These are phyloP conservation scores for Puya raimondii DNA, from an alignment of 176 grass and related monocot species.

Conservation along the genomic window DNA sequence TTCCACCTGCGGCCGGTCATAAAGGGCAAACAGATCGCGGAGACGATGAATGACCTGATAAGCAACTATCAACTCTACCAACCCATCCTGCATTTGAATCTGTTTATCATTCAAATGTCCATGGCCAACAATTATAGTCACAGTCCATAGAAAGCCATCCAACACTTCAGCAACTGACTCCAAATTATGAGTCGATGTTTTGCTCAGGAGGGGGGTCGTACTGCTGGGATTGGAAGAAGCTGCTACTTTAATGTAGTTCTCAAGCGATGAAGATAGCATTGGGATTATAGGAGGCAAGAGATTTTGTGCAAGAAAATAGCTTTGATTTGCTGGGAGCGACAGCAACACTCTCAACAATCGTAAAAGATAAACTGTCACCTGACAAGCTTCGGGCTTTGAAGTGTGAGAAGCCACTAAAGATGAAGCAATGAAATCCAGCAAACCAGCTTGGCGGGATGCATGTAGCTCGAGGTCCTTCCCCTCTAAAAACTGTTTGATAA, in stretches of 20 bases:
- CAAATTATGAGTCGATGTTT: constrained; percentile 64
- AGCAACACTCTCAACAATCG: constrained; percentile 60
- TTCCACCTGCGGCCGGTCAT: constrained; percentile 96
- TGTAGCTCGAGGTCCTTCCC: constrained; percentile 86
- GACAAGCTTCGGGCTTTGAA: constrained; percentile 92
- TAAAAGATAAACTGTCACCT: constrained; percentile 86
- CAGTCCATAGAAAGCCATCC: constrained; percentile 94
- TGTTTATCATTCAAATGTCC: constrained; percentile 55
- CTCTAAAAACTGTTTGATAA: constrained; percentile 75
- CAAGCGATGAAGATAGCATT: constrained; percentile 85
- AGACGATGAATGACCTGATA: constrained; percentile 95
- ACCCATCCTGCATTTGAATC: constrained; percentile 84
- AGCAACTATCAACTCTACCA: constrained; percentile 89
- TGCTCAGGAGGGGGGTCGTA: constrained; percentile 44
- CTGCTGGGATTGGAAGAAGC: constrained; percentile 57
- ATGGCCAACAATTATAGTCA: constrained; percentile 75
- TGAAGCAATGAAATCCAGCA: constrained; percentile 90
- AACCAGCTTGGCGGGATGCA: constrained; percentile 84
- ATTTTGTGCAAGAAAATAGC: constrained; percentile 96
- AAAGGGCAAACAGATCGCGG: constrained; percentile 94
- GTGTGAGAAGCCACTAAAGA: constrained; percentile 90
- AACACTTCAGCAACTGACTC: constrained; percentile 77
- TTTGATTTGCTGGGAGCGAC: constrained; percentile 74
- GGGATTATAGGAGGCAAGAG: constrained; percentile 96
- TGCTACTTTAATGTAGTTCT: constrained; percentile 98